phyloP scores from a whole-genome alignment of 108 stramenopile genomes.

The Cylindrotheca closterium region DNA sequence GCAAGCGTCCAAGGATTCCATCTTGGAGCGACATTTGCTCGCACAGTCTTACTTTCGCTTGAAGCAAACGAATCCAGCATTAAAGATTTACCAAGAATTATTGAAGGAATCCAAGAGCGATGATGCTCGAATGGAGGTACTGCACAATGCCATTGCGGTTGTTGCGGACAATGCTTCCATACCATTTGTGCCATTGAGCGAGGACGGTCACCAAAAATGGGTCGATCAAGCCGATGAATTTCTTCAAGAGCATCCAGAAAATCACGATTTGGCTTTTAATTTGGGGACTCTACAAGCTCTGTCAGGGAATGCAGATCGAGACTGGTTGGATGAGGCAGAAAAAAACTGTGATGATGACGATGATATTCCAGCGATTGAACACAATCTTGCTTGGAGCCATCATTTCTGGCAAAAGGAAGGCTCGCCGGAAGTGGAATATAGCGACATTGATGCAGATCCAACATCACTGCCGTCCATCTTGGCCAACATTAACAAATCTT shows the following conservation, averaged over 20 bases:
- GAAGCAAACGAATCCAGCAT: constrained; percentile 19
- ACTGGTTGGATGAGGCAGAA: constrained; percentile 21
- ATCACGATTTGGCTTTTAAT: constrained; percentile 31
- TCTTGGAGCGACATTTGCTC: constrained; percentile 24
- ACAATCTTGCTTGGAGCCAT: constrained; percentile 20
- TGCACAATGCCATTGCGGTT: constrained; percentile 31
- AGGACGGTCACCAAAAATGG: neutral
- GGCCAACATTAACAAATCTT: constrained; percentile 29
- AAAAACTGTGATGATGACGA: constrained; percentile 4
- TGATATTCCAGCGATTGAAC: constrained; percentile 9
- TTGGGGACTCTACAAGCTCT: constrained; percentile 20
- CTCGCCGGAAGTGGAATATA: neutral
- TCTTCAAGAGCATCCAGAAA: constrained; percentile 12
- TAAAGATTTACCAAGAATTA: constrained; percentile 15
- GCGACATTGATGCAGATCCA: constrained; percentile 6
- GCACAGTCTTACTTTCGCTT: constrained; percentile 37
- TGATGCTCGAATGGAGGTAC: constrained; percentile 26
- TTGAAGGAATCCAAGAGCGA: constrained; percentile 7
- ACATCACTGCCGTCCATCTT: constrained; percentile 13
- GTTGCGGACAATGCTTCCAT: constrained; percentile 12
- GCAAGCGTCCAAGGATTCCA: constrained; percentile 13
- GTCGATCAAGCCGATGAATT: constrained; percentile 15
- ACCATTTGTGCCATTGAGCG: constrained; percentile 1
- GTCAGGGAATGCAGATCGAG: neutral
- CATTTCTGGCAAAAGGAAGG: constrained; percentile 30